phyloP scores from a whole-genome alignment of 495 filamentous ascomycete species.

The Parachaetomium inaequale region DNA sequence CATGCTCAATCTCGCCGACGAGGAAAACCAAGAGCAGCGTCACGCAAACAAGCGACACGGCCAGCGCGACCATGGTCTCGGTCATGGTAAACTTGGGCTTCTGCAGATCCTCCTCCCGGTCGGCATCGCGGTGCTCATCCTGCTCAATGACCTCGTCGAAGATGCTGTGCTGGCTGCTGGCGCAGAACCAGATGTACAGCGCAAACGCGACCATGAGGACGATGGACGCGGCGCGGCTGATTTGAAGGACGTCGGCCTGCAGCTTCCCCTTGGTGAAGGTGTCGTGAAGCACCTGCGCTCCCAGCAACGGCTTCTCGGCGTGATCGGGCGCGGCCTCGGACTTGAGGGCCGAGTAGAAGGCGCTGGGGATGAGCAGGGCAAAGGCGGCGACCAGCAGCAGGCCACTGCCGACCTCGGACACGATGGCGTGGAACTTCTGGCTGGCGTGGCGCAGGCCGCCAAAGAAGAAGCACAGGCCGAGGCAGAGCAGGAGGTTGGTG shows the following conservation, averaged over 20 bases:
- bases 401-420: neutral
- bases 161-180: neutral
- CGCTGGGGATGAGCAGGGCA: neutral
- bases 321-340: neutral
- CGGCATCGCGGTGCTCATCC: neutral
- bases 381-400: neutral
- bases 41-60: neutral
- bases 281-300: neutral
- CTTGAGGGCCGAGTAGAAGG: neutral
- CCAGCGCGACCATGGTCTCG: neutral
- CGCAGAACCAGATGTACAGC: neutral
- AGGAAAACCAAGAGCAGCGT: neutral
- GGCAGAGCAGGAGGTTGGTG: conserved; percentile 36
- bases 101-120: neutral
- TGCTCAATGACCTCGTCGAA: neutral
- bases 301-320: neutral
- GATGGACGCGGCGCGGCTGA: neutral
- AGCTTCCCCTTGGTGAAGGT: neutral
- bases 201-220: neutral
- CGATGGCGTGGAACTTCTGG: conserved; percentile 17
- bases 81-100: conserved; percentile 1
- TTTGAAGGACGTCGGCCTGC: neutral
- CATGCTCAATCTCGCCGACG: neutral
- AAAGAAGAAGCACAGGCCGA: conserved; percentile 20
- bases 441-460: conserved; percentile 21